Evolutionary conservation across 306 rosid genomes (phyloP), one percentile per base, ranked within the genome.

Genomic region (Castanospermum australe): DNA sequence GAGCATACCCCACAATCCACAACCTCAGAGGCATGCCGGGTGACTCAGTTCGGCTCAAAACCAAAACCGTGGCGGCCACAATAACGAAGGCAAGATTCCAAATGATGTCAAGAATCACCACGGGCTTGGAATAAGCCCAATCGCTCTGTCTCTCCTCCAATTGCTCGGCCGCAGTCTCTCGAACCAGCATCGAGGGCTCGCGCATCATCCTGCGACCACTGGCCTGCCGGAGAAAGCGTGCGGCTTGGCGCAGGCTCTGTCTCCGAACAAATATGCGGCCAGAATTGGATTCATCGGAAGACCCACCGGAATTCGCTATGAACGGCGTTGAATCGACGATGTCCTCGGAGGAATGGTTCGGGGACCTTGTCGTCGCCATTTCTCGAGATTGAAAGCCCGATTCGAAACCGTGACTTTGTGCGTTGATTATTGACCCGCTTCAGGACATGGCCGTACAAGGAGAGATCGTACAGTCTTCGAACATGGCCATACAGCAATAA

Each of bases 51-150:
- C 67, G 64, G 89, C 99, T 92, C 63, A 88, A 50, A 57, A 90
- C 65, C 80, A 91, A 71, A 2, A 84, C 80, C 1, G 92, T 67
- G 12, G 89, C 81, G 6, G 97, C 95, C 30, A 83, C 97, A 10
- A 88, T 78, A 2, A 95, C 94, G 60, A 95, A 92, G 0, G 91
- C 88, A 62, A 92, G 86, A 79, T 94, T 94, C 99, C 99, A 94
- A 5, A 94, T 73, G 74, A 92, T 73, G 50, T 94, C 99, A 18
- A 94, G 92, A 20, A 94, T 88, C 50, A 94, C 97, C 32, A 94
- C 89, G 7, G 99, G 99, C 79, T 89, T 94, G 14, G 99, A 94
- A 71, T 92, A 92, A 10, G 99, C 99, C 99, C 99, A 94, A 85
- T 94, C 99, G 83, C 95, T 90, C 89, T 94, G 99, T 68, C 97